A percentile compares a stretch with the other conserved stretches of the same genome.
Conservation (phyloP, 2,329 filamentous ascomycete species). For the Pestalotiopsis sp. region DNA sequence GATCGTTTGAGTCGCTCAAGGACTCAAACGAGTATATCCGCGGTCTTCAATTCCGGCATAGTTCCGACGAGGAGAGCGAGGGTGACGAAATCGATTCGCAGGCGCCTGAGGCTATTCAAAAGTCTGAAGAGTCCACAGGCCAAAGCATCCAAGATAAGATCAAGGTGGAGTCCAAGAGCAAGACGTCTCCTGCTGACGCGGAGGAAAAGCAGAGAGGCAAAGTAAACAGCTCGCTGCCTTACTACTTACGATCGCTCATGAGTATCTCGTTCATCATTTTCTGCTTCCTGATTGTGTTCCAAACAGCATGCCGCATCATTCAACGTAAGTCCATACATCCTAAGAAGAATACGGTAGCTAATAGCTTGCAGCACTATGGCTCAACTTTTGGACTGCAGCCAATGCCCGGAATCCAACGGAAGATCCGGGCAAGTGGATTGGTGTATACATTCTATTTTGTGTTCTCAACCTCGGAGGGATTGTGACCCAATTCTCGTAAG, state of each 20-base stretch:
- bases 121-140: not conserved
- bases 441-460: conserved; percentile 7
- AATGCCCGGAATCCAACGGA: conserved; percentile 5
- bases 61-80: not conserved
- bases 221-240: conserved; percentile 8
- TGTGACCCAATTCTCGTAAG: conserved; percentile 7
- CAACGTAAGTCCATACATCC: not conserved
- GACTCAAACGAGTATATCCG: conserved; percentile 1
- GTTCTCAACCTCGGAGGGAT: conserved; percentile 6
- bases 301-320: not conserved
- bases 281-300: not conserved
- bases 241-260: conserved; percentile 9
- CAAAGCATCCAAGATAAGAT: not conserved
- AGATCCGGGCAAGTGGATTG: conserved; percentile 9
- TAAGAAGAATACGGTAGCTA: not conserved
- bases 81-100: not conserved
- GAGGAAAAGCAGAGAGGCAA: conserved; percentile 2
- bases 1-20: not conserved
- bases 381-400: conserved; percentile 10
- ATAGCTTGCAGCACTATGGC: conserved; percentile 2
- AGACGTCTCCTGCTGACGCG: not conserved
- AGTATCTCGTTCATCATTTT: conserved; percentile 5
- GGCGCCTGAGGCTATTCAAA: not conserved
- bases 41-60: not conserved
- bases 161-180: not conserved